These are phyloP conservation scores for Diaporthe vaccinii DNA, from an alignment of 2,329 filamentous ascomycete genomes.

Conservation along the genomic window DNA sequence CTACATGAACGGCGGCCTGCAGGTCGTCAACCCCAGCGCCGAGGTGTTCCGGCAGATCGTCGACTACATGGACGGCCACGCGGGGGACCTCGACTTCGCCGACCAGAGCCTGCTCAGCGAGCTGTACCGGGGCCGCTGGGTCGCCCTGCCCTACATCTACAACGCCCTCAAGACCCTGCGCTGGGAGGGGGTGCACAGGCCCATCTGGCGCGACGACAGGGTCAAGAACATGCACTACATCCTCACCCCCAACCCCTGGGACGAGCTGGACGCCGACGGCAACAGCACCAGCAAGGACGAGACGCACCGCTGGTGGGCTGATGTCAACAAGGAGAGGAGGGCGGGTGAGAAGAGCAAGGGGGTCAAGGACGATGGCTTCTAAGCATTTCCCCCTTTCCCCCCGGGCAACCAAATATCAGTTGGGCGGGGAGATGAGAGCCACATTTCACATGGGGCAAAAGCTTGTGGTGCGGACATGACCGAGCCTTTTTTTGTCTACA, in stretches of 20 bases:
- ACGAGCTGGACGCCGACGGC: constrained; percentile 61
- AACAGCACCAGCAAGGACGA: constrained; percentile 60
- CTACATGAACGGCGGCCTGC: constrained; percentile 69
- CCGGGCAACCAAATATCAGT: too few species aligned
- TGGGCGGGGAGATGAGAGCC: not conserved
- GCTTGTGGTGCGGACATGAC: not conserved
- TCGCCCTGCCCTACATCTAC: constrained; percentile 70
- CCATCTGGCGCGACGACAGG: constrained; percentile 69
- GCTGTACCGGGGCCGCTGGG: constrained; percentile 69
- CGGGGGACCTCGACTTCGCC: constrained; percentile 66
- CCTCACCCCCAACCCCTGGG: constrained; percentile 73
- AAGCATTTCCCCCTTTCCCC: not conserved
- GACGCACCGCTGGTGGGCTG: constrained; percentile 70
- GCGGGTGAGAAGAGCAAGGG: constrained; percentile 55
- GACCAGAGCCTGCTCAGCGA: constrained; percentile 71
- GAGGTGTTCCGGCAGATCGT: constrained; percentile 65
- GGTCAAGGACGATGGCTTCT: constrained; percentile 53
- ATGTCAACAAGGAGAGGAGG: constrained; percentile 61
- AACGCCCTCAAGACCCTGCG: constrained; percentile 74
- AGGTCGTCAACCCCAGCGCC: constrained; percentile 67
- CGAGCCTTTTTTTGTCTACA: constrained; percentile 1
- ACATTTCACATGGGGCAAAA: too few species aligned
- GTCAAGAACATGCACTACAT: constrained; percentile 76
- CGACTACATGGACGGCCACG: constrained; percentile 62
- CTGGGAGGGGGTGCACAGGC: constrained; percentile 64